Evolutionary conservation across 345 rosid species (phyloP).

Genomic region (Reutealis trisperma): DNA sequence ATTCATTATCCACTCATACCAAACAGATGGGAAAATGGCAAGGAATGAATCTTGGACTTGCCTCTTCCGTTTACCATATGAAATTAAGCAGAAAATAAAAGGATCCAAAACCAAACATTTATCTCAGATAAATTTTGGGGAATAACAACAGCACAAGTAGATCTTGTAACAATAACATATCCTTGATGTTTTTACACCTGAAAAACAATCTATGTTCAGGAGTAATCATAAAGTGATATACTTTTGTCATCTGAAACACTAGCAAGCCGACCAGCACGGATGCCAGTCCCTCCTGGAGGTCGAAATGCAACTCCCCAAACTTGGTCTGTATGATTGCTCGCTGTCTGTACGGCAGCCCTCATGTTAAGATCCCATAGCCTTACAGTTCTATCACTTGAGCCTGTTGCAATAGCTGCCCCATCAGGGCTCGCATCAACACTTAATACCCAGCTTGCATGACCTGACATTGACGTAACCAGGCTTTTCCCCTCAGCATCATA

Average conservation of each 20-base stretch:
- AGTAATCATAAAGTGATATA: slow-evolving; percentile 81
- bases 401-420: slow-evolving; percentile 82
- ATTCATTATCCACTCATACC: neutral
- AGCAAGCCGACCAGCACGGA: slow-evolving; percentile 65
- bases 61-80: neutral
- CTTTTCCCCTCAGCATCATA: slow-evolving; percentile 87
- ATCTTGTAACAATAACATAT: neutral
- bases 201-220: slow-evolving; percentile 33
- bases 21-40: neutral
- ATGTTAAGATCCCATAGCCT: slow-evolving; percentile 93
- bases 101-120: neutral
- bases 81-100: neutral
- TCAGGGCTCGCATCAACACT: slow-evolving; percentile 94
- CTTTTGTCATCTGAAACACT: slow-evolving; percentile 97
- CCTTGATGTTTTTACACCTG: neutral
- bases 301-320: slow-evolving; percentile 94
- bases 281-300: slow-evolving; percentile 50
- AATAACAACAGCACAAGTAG: neutral
- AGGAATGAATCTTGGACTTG: neutral
- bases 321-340: slow-evolving; percentile 88
- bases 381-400: slow-evolving; percentile 91
- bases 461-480: slow-evolving; percentile 74
- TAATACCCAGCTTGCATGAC: slow-evolving; percentile 91
- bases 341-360: slow-evolving; percentile 92
- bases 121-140: neutral